phyloP scores from a whole-genome alignment of 345 rosid species.

The Boechera divaricarpa region DNA sequence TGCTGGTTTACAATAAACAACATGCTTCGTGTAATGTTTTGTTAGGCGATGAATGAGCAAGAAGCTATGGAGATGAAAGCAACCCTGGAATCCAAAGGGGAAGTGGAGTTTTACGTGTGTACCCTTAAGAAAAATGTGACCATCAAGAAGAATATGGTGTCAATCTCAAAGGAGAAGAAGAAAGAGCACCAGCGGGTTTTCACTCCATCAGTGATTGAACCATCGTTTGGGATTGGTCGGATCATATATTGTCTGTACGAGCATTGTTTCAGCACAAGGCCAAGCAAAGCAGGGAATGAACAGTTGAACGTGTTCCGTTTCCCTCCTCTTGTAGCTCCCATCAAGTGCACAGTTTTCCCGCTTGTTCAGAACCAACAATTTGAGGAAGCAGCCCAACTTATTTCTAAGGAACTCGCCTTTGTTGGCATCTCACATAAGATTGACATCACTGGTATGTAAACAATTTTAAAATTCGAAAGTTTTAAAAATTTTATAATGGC shows the following conservation, averaged over 20 bases:
- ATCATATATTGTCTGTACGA: conserved; percentile 90
- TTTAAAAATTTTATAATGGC: not conserved
- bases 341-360: conserved; percentile 95
- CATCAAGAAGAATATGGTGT: conserved; percentile 80
- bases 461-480: not conserved
- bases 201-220: conserved; percentile 93
- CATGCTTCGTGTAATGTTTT: conserved; percentile 7
- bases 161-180: conserved; percentile 90
- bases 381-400: conserved; percentile 77
- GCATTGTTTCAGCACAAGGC: conserved; percentile 85
- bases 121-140: conserved; percentile 64
- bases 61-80: conserved; percentile 94
- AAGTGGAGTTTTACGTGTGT: conserved; percentile 79
- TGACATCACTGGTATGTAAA: conserved; percentile 74
- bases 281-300: conserved; percentile 92
- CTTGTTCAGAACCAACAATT: conserved; percentile 81
- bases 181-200: conserved; percentile 89
- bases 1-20: not conserved
- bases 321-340: conserved; percentile 91
- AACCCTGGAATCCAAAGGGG: conserved; percentile 78
- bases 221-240: conserved; percentile 95
- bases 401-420: conserved; percentile 72
- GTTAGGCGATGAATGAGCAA: conserved; percentile 82
- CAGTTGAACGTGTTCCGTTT: conserved; percentile 85
- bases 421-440: conserved; percentile 87